A percentile compares a stretch with the other conserved stretches of the same genome.
Conservation (phyloP, 2,329 filamentous ascomycete genomes). For the Thielaviopsis musarum region DNA sequence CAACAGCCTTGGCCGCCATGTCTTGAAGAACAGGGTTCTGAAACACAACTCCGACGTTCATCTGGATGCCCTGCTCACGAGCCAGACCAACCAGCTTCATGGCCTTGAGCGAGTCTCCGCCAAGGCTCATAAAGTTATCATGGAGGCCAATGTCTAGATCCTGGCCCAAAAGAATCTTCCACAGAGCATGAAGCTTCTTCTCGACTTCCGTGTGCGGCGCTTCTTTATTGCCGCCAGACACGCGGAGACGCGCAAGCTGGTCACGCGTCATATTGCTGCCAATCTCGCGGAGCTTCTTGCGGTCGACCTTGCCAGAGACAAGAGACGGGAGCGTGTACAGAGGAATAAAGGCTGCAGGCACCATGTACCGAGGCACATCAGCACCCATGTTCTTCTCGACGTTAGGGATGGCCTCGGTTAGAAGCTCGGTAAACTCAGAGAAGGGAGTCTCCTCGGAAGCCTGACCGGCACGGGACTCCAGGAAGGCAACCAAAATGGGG, state of each 20-base stretch:
- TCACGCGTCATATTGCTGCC: slow-evolving; percentile 24
- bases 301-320: slow-evolving; percentile 32
- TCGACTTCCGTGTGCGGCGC: slow-evolving; percentile 24
- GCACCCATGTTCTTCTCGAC: slow-evolving; percentile 20
- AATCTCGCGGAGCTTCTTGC: slow-evolving; percentile 30
- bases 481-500: slow-evolving; percentile 29
- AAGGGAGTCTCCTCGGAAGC: slow-evolving; percentile 16
- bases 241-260: slow-evolving; percentile 12
- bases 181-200: slow-evolving; percentile 22
- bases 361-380: slow-evolving; percentile 29
- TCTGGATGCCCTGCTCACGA: slow-evolving; percentile 21
- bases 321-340: slow-evolving; percentile 28
- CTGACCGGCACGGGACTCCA: slow-evolving; percentile 19
- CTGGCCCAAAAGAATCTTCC: slow-evolving; percentile 22
- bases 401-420: slow-evolving; percentile 18
- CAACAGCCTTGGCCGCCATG: slow-evolving; percentile 23
- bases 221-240: slow-evolving; percentile 17
- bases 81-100: slow-evolving; percentile 32
- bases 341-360: slow-evolving; percentile 30
- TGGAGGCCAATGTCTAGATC: slow-evolving; percentile 20
- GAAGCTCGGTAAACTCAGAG: slow-evolving; percentile 19
- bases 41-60: slow-evolving; percentile 31
- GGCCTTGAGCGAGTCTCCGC: slow-evolving; percentile 34
- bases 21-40: slow-evolving; percentile 25
- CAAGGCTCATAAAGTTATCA: slow-evolving; percentile 31